Percentiles rank a stretch among this genome's conserved stretches.
Conservation (phyloP, 495 filamentous ascomycete species). For the Cercophora newfieldiana region DNA sequence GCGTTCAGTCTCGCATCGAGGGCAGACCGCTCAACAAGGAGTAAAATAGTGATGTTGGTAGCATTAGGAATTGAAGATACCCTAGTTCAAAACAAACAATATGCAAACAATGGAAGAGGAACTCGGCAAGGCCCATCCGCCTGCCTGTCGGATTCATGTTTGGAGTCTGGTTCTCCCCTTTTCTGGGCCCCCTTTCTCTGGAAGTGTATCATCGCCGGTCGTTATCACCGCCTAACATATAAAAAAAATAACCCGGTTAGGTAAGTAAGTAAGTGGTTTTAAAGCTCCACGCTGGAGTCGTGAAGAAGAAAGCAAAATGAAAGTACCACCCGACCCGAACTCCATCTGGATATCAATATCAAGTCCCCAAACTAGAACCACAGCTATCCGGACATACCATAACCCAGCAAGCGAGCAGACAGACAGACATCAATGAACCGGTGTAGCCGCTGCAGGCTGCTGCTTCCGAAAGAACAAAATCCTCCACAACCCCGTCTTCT, state of each 20-base stretch:
- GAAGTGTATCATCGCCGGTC: no score
- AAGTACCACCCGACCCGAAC: no score
- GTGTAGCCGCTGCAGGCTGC: not conserved
- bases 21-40: not conserved
- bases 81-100: not conserved
- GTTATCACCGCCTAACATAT: no score
- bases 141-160: not conserved
- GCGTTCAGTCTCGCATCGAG: not conserved
- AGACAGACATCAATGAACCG: not conserved
- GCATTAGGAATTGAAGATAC: not conserved
- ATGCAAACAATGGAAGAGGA: not conserved
- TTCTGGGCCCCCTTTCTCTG: no score
- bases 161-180: no score
- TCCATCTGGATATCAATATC: no score
- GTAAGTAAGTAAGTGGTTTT: no score
- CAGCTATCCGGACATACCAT: not conserved
- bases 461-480: slow-evolving; percentile 21
- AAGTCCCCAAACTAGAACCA: no score
- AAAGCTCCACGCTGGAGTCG: no score
- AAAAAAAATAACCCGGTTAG: no score
- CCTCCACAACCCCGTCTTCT: slow-evolving; percentile 20
- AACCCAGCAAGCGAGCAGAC: not conserved
- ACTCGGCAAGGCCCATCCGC: not conserved
- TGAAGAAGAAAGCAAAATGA: no score
- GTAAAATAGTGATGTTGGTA: not conserved